Base-by-base conservation (phyloP, 2,329 filamentous ascomycete species). In the Microascus cirrosus region DNA sequence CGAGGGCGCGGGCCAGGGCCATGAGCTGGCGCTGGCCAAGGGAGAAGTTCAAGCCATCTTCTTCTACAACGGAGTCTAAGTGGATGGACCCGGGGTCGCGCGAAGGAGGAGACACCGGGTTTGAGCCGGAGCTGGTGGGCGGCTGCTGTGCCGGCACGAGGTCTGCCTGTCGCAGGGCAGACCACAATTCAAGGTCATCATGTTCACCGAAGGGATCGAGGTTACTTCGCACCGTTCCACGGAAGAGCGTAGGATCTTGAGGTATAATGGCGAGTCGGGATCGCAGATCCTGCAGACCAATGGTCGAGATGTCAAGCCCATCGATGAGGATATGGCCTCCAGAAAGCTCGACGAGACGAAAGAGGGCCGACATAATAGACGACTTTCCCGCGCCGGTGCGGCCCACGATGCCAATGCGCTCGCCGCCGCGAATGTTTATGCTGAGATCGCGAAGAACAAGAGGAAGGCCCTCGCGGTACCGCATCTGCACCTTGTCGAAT, bases 21-120 rank as follows among this genome's bases (percentile, higher is more conserved):
- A 97, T 95, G 54, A 97, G 82, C 71, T 97, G 94, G 2, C 94
- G 84, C 73, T 97, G 93, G 7, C 93, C 93, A 11, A 97, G 85
- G 0, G 90, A 95, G 76, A 96, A 96, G 72, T 97, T 97, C 61
- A 96, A 80, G 0, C 94, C 94, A 73, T 96, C 93, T 68, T 97
- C 94, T 65, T 96, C 91, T 2, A 97, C 93, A 1, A 83, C 67
- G 18, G 82, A 87, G 71, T 97, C 93, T 24, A 99, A 85, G 62
- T 90, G 85, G 60, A 96, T 87, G 58, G 88, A 84, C 11, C 50
- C 15, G 24, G 35, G 35, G 34, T 58, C 56, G 20, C 51, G 55
- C n/a, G 39, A 39, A 10, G 71, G 70, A n/a, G 72, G 69, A 3
- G 55, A 3, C 22, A 34, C 24, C 15, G 32, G 32, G 45, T 51